These are phyloP conservation scores for Ballota nigra DNA, from an alignment of 257 asterid genomes.

Conservation along the genomic window DNA sequence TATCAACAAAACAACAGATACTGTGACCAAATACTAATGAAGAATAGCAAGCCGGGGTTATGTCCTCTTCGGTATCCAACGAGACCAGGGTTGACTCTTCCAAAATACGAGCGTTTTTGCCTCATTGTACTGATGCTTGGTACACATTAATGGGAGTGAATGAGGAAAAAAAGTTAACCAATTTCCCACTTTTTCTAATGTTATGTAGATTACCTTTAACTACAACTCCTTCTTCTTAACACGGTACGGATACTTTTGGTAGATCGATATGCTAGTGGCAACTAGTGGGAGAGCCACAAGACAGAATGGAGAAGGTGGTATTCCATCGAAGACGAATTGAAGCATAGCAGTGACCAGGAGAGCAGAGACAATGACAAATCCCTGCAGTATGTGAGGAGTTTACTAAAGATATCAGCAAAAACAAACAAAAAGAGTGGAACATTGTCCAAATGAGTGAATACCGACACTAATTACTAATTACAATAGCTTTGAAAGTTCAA, in stretches of 20 bases:
- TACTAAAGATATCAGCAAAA: conserved; percentile 1
- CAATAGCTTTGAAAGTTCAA: not conserved
- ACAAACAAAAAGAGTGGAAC: not conserved
- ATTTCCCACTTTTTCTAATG: conserved; percentile 13
- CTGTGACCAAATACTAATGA: not conserved
- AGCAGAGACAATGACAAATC: conserved; percentile 92
- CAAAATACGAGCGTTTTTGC: conserved; percentile 3
- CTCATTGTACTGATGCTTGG: not conserved
- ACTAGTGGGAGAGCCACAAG: conserved; percentile 89
- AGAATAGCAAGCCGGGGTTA: not conserved
- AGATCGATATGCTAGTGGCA: conserved; percentile 65
- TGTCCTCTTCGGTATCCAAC: conserved; percentile 14
- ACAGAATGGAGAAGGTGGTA: conserved; percentile 79
- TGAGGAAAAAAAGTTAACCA: conserved; percentile 3
- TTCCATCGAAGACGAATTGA: conserved; percentile 80
- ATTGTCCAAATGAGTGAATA: not conserved
- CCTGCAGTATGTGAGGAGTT: conserved; percentile 45
- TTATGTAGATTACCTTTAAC: conserved; percentile 8
- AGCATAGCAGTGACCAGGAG: conserved; percentile 87
- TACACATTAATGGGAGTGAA: conserved; percentile 19
- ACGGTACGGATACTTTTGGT: conserved; percentile 86
- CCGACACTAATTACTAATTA: not conserved
- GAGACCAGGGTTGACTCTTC: conserved; percentile 15
- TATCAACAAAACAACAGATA: not conserved
- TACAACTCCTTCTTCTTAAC: conserved; percentile 59